Evolutionary conservation across 805 yeast genomes (phyloP), one percentile per base, ranked within the genome.

Genomic region (Clavispora santaluciae): DNA sequence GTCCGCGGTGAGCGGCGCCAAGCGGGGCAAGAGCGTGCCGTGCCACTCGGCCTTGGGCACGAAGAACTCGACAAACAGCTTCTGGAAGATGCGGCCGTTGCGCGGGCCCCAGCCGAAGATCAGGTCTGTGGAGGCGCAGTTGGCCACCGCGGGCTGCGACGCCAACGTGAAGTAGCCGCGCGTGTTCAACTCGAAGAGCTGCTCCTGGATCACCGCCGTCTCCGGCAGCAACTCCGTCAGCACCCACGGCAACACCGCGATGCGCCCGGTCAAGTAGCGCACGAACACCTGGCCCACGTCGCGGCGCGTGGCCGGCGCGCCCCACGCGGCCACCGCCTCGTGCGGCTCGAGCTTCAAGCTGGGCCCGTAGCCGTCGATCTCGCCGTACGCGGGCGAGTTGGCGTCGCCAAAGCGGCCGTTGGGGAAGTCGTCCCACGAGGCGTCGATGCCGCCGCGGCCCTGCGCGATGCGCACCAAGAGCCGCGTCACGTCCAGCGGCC

Each of bases 21-120:
- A 63, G 47, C 66, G 74, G 2, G 82, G 78, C 38, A 73, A 68
- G 34, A 90, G 56, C 23, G 59, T 59, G 2, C 56, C 43, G 13
- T 75, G 71, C 96, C 96, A 91, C 36, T 77, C 78, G 2, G 73
- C 61, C 48, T 78, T 81, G 12, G 85, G 78, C n/a, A 89, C 70
- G 55, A 93, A 87, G 60, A 91, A 75, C 46, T 70, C 75, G n/a
- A 93, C 87, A 64, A 89, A 90, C 5, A 96, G 82, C 64, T 93
- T 90, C 60, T 93, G 99, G 61, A 86, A 93, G 21, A 93, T 84
- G 36, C 77, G 69, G 3, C 99, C 99, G 55, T 83, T 78, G 17
- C 74, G 68, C 6, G 99, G 97, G 36, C 99, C 99, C 99, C 99
- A 93, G 2, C 99, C 99, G 58, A 89, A 83, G 22, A 91, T 81